Evolutionary conservation across 805 yeast genomes (phyloP), one percentile per base, ranked within the genome.

Genomic region (Candida anglica): DNA sequence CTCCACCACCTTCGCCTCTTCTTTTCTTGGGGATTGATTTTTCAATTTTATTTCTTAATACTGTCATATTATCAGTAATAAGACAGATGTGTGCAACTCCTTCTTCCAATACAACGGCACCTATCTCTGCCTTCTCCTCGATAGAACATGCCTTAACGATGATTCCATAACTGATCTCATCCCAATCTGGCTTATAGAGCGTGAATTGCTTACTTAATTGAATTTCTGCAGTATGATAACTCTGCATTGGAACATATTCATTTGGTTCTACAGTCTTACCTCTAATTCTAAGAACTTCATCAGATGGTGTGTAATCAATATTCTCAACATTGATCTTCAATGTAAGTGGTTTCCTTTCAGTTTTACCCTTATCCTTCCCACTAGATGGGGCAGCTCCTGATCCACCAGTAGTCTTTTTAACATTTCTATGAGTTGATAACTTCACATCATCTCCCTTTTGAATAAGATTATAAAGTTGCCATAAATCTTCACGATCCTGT

Each of bases 61-160:
- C 77, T 0, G 97, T 91, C 79, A 91, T 83, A 37, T 82, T 83
- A 30, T 89, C 94, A 0, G 97, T 87, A 15, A 93, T 71, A 32
- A 88, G 66, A 58, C 98, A 91, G 15, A 91, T 64, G 57, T 91
- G 96, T 2, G 97, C 96, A 34, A 93, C 76, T 15, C 98, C 98
- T 50, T 93, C 97, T 58, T 91, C 88, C 48, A 93, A 59, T 0
- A 89, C 95, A 16, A 93, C 79, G 1, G 98, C 98, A 3, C 95
- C 98, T 15, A 91, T 75, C 48, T 91, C 98, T 0, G 96, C 95
- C 51, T 80, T 81, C 24, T 75, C 72, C 37, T 81, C 95, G 13
- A 85, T 71, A 16, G 85, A 77, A 31, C 87, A 77, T 2, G 95
- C 77, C 31, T 83, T 80, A 11, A 75, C 67, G 6, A 88, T 64